Base-by-base conservation (phyloP, 2,329 filamentous ascomycete genomes). In the Fusarium sp. region DNA sequence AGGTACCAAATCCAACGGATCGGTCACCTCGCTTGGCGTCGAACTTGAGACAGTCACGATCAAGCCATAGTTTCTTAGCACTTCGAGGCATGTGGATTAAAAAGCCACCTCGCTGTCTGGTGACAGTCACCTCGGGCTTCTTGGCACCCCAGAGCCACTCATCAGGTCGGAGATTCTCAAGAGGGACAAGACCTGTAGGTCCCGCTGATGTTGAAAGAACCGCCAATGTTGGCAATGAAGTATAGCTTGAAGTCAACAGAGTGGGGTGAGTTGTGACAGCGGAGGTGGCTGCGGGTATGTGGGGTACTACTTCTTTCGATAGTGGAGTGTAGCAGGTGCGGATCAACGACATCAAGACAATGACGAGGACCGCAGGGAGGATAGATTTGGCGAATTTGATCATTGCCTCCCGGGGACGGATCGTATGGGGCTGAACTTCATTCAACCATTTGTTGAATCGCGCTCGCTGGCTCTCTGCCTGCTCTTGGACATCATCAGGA, bases 21-120 rank as follows among this genome's bases (percentile, higher is more conserved):
- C 82, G 76, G 20, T 84, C 82, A 8, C 83, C 86, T 48, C 89
- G 86, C 45, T 84, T 86, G 31, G 90, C 87, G 31, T 87, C 85
- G 59, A 91, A 85, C 58, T 85, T 83, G 69, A 91, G 85, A 38
- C 89, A 89, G 38, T 88, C 86, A 75, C 86, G 89, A 7, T 85
- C 83, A 51, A 90, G 83, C 89, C 89, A 91, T 33, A 82, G 49
- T 84, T 84, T 79, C 87, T 90, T 76, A 83, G 87, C 51, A 79
- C 82, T 54, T 42, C 83, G 81, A 6, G 88, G 86, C 18, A 91
- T 86, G 57, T 84, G 86, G 57, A 91, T 84, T 57, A 90, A 78
- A 36, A 91, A 86, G 67, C 89, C 85, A 62, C 86, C 85, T 61
- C 65, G 83, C 82, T 64, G 86, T 84, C 55, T 79, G 66, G 57